Evolutionary conservation across 1,139 yeast genomes (phyloP).

Genomic region (Pichia sp.): DNA sequence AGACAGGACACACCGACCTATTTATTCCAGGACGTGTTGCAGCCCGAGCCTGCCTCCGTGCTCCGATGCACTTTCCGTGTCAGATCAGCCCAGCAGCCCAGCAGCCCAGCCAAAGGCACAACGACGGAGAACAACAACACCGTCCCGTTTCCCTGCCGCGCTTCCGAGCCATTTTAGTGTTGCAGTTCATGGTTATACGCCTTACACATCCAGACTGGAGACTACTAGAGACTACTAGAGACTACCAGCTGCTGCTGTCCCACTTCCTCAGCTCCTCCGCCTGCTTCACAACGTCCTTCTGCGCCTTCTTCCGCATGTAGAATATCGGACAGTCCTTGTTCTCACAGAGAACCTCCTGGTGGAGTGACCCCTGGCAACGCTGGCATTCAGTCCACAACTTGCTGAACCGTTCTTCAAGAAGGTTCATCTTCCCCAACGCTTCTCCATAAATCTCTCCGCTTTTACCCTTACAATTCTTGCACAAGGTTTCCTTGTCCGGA

Average conservation of each 20-base stretch:
- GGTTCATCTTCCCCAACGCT: slow-evolving; percentile 74
- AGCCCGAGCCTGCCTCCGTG: too few species aligned
- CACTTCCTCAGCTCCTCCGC: slow-evolving; percentile 67
- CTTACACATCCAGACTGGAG: too few species aligned
- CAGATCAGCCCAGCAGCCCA: too few species aligned
- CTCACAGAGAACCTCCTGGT: slow-evolving; percentile 92
- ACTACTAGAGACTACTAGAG: neutral
- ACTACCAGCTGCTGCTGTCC: slow-evolving; percentile 60
- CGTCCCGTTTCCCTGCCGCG: neutral
- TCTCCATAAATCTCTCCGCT: slow-evolving; percentile 77
- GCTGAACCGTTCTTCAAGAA: slow-evolving; percentile 75
- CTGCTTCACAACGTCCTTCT: slow-evolving; percentile 72
- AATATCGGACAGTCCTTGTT: slow-evolving; percentile 96
- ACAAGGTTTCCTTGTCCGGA: slow-evolving; percentile 64
- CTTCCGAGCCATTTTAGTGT: slow-evolving; percentile 4
- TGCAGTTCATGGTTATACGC: neutral
- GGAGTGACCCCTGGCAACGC: slow-evolving; percentile 92
- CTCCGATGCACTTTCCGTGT: too few species aligned
- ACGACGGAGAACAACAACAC: too few species aligned
- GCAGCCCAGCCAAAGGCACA: too few species aligned
- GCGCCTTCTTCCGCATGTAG: slow-evolving; percentile 94
- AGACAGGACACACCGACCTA: too few species aligned
- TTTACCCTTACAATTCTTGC: slow-evolving; percentile 67
- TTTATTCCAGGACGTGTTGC: too few species aligned
- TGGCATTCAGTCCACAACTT: slow-evolving; percentile 98